These are phyloP conservation scores for Zygotorulaspora florentina DNA, from an alignment of 805 yeast species.

Conservation along the genomic window DNA sequence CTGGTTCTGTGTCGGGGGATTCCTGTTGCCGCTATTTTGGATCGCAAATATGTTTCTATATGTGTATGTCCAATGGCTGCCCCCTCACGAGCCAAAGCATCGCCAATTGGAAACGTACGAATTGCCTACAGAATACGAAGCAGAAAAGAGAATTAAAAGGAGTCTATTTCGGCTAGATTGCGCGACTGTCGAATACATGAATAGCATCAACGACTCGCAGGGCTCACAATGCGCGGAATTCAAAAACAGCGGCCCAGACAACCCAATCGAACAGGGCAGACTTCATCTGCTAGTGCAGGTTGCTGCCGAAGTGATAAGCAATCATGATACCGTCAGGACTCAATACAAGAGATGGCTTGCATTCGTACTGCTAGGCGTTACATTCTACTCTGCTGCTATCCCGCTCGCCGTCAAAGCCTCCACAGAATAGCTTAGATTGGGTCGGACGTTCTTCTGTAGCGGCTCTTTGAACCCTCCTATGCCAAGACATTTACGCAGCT, in stretches of 20 bases:
- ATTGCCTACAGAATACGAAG: conserved; percentile 30
- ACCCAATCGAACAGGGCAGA: background rate
- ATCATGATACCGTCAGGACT: conserved; percentile 17
- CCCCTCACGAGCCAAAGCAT: conserved; percentile 24
- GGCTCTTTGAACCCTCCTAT: no score
- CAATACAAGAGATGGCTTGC: conserved; percentile 17
- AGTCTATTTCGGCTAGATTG: conserved; percentile 4
- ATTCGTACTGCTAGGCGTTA: conserved; percentile 1
- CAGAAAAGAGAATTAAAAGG: conserved; percentile 9
- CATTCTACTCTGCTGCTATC: background rate
- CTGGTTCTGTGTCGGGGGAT: conserved; percentile 22
- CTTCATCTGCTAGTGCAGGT: conserved; percentile 9
- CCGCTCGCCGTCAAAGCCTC: background rate
- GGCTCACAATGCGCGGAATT: background rate
- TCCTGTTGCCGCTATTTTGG: conserved; percentile 26
- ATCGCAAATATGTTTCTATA: conserved; percentile 16
- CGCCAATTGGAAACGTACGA: conserved; percentile 22
- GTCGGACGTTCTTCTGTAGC: no score
- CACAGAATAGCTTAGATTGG: background rate
- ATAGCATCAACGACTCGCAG: conserved; percentile 5
- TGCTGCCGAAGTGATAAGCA: conserved; percentile 15
- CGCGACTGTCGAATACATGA: conserved; percentile 6
- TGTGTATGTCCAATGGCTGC: conserved; percentile 19
- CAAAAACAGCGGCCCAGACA: background rate
- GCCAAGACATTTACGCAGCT: no score